A percentile compares a stretch with the other conserved stretches of the same genome.
These are phyloP conservation scores for Calonectria honghensis DNA, from an alignment of 2,329 filamentous ascomycete species.

Conservation along the genomic window DNA sequence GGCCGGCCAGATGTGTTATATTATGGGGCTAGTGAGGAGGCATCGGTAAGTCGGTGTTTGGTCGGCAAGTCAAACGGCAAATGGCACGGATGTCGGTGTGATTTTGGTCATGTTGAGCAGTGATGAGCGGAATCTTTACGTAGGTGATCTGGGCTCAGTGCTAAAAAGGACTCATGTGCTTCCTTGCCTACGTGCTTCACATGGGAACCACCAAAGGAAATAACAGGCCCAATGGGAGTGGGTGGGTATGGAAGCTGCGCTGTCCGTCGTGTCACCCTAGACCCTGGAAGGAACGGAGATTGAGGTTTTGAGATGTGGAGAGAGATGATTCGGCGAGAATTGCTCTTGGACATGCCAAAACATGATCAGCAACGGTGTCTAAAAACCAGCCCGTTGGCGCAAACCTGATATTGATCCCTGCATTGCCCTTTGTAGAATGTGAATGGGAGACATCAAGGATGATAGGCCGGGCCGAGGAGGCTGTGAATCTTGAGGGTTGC, in stretches of 20 bases:
- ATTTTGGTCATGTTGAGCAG: not conserved
- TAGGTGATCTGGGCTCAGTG: not conserved
- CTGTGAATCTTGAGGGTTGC: slow-evolving; percentile 17
- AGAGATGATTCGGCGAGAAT: not conserved
- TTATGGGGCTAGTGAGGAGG: slow-evolving; percentile 17
- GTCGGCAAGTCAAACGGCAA: slow-evolving; percentile 35
- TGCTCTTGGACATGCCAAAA: not conserved
- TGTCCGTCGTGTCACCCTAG: slow-evolving; percentile 3
- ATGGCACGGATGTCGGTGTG: slow-evolving; percentile 7
- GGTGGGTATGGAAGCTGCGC: not conserved
- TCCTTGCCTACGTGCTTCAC: not conserved
- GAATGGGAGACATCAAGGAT: not conserved
- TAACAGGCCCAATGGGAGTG: not conserved
- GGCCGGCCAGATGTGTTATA: not conserved
- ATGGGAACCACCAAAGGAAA: not conserved
- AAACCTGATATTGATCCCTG: slow-evolving; percentile 30
- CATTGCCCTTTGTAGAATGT: slow-evolving; percentile 19
- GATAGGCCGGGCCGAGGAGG: not conserved
- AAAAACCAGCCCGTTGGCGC: not conserved
- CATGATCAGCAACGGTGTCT: slow-evolving; percentile 2
- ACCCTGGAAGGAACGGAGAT: not conserved
- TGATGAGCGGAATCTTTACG: not conserved
- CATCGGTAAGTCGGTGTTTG: slow-evolving; percentile 2
- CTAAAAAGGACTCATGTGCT: not conserved
- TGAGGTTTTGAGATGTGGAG: not conserved